phyloP scores from a whole-genome alignment of 208 protist genomes.

The Leishmania gerbilli region DNA sequence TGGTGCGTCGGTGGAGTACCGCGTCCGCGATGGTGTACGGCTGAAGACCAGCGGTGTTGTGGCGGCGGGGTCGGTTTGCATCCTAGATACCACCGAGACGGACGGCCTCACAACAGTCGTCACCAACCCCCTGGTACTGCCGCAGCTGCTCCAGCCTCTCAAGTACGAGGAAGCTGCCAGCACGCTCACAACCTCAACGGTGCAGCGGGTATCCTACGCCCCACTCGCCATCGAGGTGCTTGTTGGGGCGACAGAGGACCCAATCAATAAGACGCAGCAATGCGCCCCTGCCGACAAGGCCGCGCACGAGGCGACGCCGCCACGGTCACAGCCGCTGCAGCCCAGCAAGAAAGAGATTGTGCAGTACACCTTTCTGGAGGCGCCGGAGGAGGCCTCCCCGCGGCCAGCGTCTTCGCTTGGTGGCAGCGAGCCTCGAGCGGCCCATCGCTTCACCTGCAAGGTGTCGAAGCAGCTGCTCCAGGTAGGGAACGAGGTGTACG shows the following conservation, averaged over 20 bases:
- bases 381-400: background rate
- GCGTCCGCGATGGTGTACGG: conserved; percentile 13
- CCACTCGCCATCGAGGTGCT: conserved; percentile 43
- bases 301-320: background rate
- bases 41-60: conserved; percentile 9
- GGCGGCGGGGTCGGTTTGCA: conserved; percentile 1
- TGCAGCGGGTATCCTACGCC: conserved; percentile 25
- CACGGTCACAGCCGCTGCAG: conserved; percentile 2
- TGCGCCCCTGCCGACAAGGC: background rate
- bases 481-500: conserved; percentile 71
- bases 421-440: background rate
- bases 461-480: conserved; percentile 78
- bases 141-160: conserved; percentile 13
- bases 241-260: conserved; percentile 12
- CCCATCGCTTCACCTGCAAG: conserved; percentile 17
- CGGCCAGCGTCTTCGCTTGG: background rate
- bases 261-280: background rate
- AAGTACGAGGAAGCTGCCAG: background rate
- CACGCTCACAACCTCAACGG: background rate
- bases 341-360: conserved; percentile 3
- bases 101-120: conserved; percentile 8
- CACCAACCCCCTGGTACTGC: conserved; percentile 11
- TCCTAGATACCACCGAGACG: conserved; percentile 15
- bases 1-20: conserved; percentile 17
- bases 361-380: conserved; percentile 41